Evolutionary conservation across 1,284 basidiomycete genomes (phyloP).

Genomic region (Earliella scabrosa): DNA sequence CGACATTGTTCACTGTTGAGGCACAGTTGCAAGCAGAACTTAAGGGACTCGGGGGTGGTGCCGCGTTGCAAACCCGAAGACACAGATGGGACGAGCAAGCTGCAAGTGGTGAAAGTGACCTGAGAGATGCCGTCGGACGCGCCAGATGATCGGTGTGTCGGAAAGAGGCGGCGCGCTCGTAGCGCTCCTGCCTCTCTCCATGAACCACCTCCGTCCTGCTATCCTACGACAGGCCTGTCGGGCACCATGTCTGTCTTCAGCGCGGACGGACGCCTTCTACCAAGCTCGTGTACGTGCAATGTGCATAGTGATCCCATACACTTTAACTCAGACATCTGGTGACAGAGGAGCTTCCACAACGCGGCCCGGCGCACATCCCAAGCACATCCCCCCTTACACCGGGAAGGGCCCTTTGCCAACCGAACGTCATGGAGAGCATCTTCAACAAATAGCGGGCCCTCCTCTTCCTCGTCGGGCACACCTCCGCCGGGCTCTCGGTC

Average conservation of each 20-base stretch:
- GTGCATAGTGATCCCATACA: neutral
- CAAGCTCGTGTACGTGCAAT: slow-evolving; percentile 11
- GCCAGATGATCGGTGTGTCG: slow-evolving; percentile 9
- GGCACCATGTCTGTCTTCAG: slow-evolving; percentile 6
- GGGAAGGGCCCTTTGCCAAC: neutral
- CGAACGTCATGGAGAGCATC: slow-evolving; percentile 14
- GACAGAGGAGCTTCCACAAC: slow-evolving; percentile 12
- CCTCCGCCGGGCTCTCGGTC: slow-evolving; percentile 22
- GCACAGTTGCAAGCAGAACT: neutral
- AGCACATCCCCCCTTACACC: neutral
- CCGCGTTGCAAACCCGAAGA: too few species aligned
- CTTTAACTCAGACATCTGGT: neutral
- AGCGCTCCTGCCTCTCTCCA: slow-evolving; percentile 18
- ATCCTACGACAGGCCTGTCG: slow-evolving; percentile 21
- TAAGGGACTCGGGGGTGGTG: neutral
- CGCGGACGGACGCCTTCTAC: neutral
- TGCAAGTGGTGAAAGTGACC: too few species aligned
- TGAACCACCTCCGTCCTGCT: slow-evolving; percentile 27
- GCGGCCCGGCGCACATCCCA: slow-evolving; percentile 2
- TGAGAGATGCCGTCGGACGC: neutral
- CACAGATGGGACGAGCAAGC: too few species aligned
- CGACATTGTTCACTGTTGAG: slow-evolving; percentile 23
- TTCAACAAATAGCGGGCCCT: slow-evolving; percentile 18
- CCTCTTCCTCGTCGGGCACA: slow-evolving; percentile 3
- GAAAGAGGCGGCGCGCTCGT: slow-evolving; percentile 11